Base-by-base conservation (phyloP, 345 rosid species). In the Microcos paniculata region DNA sequence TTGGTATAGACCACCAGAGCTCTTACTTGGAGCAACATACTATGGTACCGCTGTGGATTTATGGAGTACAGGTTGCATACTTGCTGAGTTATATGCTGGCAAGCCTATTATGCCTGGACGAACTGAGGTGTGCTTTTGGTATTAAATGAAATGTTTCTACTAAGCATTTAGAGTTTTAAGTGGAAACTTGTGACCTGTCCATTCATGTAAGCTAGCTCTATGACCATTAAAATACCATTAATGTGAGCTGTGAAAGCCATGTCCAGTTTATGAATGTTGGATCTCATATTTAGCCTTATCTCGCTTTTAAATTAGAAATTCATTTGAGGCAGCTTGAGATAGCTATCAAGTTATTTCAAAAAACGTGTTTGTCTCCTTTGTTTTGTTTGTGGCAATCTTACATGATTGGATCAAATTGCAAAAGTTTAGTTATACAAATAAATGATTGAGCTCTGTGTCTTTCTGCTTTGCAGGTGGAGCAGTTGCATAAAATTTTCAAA, bases 101-200 rank as follows among this genome's bases (percentile, higher is more conserved):
- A 96, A 96, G 85, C 99, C 98, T 73, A 93, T 96, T n/a, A 93
- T 96, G 99, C 99, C 98, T 45, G 99, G 99, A 86, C 89, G 98
- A 89, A 96, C 99, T 18, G 99, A 96, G 99, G 99, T 69, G 19
- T 11, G 73, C 59, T 30, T 69, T 69, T 69, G 3, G 49, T 38
- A 49, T 69, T 48, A 49, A 69, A 49, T 69, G 59, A 31, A 30
- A 16, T 16, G 30, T 49, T 69, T 26, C 26, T 49, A 3, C 24
- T 31, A 69, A 18, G 58, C n/a, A 67, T 49, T 46, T 16, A 46
- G 8, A 49, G 58, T 48, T 30, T 15, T 49, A 49, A 69, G 43
- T 24, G 1, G 72, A 49, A 69, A 48, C 42, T 16, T 48, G 46
- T 64, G 69, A 40, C 48, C n/a, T 38, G 69, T 38, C 67, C 24